Evolutionary conservation across 306 rosid genomes (phyloP).

Genomic region (Medicago arabica): DNA sequence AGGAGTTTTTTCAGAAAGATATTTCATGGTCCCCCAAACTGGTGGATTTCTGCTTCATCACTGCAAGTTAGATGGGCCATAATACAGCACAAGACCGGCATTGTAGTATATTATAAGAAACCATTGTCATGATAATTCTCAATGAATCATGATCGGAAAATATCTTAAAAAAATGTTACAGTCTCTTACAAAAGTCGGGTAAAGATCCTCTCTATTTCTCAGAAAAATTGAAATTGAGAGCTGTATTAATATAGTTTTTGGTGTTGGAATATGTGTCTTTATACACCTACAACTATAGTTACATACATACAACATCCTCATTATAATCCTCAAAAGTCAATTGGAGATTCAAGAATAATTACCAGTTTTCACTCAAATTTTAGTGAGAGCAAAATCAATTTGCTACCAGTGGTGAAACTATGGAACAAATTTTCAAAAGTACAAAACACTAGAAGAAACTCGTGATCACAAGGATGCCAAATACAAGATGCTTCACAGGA

Average conservation of each 20-base stretch:
- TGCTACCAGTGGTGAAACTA: too few species aligned
- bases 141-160: not conserved
- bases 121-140: conserved; percentile 1
- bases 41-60: conserved; percentile 81
- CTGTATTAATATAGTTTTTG: not conserved
- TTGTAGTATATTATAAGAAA: not conserved
- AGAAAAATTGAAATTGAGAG: not conserved
- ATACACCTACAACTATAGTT: not conserved
- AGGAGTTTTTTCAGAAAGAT: conserved; percentile 91
- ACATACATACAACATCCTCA: too few species aligned
- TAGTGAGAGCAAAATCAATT: too few species aligned
- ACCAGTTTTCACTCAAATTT: too few species aligned
- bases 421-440: too few species aligned
- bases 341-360: too few species aligned
- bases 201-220: not conserved
- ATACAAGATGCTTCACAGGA: too few species aligned
- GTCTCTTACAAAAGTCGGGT: not conserved
- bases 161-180: not conserved
- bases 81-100: not conserved
- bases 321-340: too few species aligned
- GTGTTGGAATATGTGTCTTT: not conserved
- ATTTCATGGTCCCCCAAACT: conserved; percentile 94
- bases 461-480: too few species aligned
- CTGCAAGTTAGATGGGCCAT: conserved; percentile 30
- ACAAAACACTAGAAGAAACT: too few species aligned